Base-by-base conservation (phyloP, 371 early-diverging fungal species). In the Mucor piriformis region DNA sequence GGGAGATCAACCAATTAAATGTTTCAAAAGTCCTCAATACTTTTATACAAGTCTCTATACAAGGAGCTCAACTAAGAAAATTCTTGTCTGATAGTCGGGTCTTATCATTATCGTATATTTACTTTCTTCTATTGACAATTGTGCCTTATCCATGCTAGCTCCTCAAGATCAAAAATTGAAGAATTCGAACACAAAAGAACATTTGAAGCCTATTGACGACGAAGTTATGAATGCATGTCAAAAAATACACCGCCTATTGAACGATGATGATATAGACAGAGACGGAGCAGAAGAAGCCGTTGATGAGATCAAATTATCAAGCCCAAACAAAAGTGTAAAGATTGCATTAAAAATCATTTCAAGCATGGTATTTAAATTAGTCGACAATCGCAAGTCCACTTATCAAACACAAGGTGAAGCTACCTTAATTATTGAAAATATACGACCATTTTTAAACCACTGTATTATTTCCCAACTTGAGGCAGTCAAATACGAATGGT, bases 161-260 rank as follows among this genome's bases (percentile, higher is more conserved):
- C 42, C 29, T 53, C 16, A 40, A n/a, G 24, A 53, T 38, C 42
- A 53, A 53, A 53, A 53, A 40, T 38, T 53, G 18, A 10, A 6
- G 16, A 27, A n/a, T 20, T 18, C 43, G 13, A 43, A 54, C 12
- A 4, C 44, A 2, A 54, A 54, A 43, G n/a, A 54, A 12, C 44
- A 54, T 43, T 54, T 54, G 44, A 54, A 54, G 16, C 54, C 44
- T 27, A 16, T 54, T 18, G 43, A 54, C 18, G 2, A 12, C 12
- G 54, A 54, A 54, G 54, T 54, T 1, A 43, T 43, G 20, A 43
- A n/a, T 54, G 54, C 54, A n/a, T 54, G 54, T 43, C 44, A 54
- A 54, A 15, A 54, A 54, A 54, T 27, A 3, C 20, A 54, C 10
- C 20, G n/a, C 8, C 20, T 47, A 24, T 35, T 47, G 10, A 56